A percentile compares a stretch with the other conserved stretches of the same genome.
Conservation (phyloP, 2,329 filamentous ascomycete genomes). For the Grosmannia clavigera region DNA sequence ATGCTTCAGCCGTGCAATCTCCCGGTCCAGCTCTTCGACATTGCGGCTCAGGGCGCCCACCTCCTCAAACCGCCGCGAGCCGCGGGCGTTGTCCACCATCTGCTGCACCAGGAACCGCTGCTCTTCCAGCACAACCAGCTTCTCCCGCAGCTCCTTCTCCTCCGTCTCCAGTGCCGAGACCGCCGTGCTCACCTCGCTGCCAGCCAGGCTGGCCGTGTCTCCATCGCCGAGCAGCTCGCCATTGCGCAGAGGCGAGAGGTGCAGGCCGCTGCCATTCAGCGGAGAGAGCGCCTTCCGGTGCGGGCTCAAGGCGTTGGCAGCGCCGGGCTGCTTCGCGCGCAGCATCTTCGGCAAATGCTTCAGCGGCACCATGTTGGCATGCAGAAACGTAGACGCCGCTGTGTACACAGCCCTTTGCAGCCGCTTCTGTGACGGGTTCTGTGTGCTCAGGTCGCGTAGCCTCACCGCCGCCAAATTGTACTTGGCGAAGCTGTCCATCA, state of each 20-base stretch:
- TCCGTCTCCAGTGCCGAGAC: constrained; percentile 59
- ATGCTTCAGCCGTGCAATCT: constrained; percentile 58
- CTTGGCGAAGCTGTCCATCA: constrained; percentile 81
- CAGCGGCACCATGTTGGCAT: constrained; percentile 81
- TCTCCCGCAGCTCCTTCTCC: constrained; percentile 69
- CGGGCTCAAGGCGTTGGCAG: neutral
- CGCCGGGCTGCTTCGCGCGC: constrained; percentile 23
- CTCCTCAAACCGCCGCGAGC: constrained; percentile 72
- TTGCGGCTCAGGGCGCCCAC: constrained; percentile 69
- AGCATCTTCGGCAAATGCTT: constrained; percentile 61
- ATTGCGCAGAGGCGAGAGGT: constrained; percentile 31
- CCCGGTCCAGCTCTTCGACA: constrained; percentile 65
- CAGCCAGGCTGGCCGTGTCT: constrained; percentile 35
- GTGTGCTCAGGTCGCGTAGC: constrained; percentile 64
- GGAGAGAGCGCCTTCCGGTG: constrained; percentile 19
- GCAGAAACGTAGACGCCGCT: constrained; percentile 71
- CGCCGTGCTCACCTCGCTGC: constrained; percentile 38
- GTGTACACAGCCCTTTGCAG: constrained; percentile 75
- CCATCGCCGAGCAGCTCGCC: constrained; percentile 29
- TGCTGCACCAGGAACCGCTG: constrained; percentile 80
- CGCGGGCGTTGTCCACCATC: constrained; percentile 70
- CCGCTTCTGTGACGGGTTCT: constrained; percentile 57
- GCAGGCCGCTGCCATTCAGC: constrained; percentile 10
- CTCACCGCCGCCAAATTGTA: constrained; percentile 74
- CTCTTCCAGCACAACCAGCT: constrained; percentile 76